Evolutionary conservation across 257 asterid species (phyloP), one percentile per base, ranked within the genome.

Genomic region (Jacaranda copaia): DNA sequence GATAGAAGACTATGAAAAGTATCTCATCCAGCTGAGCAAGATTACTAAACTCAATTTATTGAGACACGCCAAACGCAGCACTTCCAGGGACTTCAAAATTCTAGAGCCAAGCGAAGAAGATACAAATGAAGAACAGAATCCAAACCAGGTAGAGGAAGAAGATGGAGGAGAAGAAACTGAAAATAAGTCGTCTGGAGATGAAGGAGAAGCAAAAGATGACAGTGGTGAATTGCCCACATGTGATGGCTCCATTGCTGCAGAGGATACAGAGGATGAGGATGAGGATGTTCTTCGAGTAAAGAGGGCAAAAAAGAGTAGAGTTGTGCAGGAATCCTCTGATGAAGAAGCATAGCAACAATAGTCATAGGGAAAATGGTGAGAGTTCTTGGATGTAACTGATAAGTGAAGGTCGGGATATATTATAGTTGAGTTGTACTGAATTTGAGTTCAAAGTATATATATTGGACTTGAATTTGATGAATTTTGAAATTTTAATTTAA

Each of bases 51-150:
- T 89, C 57, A 92, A 92, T 73, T 68, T 92, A 51, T 66, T 92
- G 80, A 85, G 97, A 83, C 88, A 90, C 5, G 96, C 97, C 56
- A 92, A 92, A 80, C 92, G 97, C 67, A 92, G 97, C 88, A 92
- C 97, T 8, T 83, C 96, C 56, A 82, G 96, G 80, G 97, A 92
- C 84, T 92, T 92, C 88, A 92, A 82, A 77, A 92, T 92, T 80
- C 8, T 90, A 18, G 93, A 87, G 79, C 79, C 84, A 51, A 78
- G 45, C 49, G 90, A 80, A 25, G 90, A 80, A 25, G 82, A 78
- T 60, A 61, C 78, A 35, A 14, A 11, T 65, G 90, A 87, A 65
- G 88, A 83, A 74, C 86, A 81, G 19, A 83, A 74, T 61, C 84
- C 75, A 43, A 76, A 55, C 69, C 75, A 66, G n/a, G 73, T 48